phyloP scores from a whole-genome alignment of 208 protist genomes.

The Trichomonas gallinae region DNA sequence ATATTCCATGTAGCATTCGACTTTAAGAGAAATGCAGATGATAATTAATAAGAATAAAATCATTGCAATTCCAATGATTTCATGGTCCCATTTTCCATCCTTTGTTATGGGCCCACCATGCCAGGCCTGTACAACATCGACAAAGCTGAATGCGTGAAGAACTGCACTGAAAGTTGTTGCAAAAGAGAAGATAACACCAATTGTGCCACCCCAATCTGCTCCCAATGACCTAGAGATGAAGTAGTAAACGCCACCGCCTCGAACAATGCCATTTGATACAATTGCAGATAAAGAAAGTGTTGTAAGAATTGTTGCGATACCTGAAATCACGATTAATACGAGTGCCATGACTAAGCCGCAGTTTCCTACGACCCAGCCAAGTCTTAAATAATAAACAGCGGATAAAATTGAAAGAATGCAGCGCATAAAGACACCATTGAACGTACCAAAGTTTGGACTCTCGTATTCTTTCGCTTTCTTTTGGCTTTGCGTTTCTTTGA shows the following conservation, averaged over 20 bases:
- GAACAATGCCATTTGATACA: neutral
- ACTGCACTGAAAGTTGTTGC: neutral
- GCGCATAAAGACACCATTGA: neutral
- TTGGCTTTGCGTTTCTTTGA: too few relatives aligned
- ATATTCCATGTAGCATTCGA: neutral
- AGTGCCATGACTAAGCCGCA: neutral
- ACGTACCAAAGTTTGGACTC: neutral
- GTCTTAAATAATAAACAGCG: slow-evolving; percentile 3
- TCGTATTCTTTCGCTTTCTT: too few relatives aligned
- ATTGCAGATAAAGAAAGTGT: neutral
- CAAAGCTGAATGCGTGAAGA: neutral
- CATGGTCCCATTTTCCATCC: neutral
- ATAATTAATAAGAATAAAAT: neutral
- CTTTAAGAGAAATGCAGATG: neutral
- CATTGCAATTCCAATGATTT: neutral
- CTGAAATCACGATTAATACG: neutral
- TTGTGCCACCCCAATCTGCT: neutral
- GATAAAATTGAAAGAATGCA: neutral
- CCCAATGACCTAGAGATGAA: neutral
- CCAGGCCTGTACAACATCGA: neutral
- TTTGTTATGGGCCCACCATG: neutral
- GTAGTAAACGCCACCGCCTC: slow-evolving; percentile 7
- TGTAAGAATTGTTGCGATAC: neutral
- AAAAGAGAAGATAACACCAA: neutral
- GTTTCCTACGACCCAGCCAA: neutral